phyloP scores from a whole-genome alignment of 2,329 filamentous ascomycete genomes.

The Hypomyces rosellus region DNA sequence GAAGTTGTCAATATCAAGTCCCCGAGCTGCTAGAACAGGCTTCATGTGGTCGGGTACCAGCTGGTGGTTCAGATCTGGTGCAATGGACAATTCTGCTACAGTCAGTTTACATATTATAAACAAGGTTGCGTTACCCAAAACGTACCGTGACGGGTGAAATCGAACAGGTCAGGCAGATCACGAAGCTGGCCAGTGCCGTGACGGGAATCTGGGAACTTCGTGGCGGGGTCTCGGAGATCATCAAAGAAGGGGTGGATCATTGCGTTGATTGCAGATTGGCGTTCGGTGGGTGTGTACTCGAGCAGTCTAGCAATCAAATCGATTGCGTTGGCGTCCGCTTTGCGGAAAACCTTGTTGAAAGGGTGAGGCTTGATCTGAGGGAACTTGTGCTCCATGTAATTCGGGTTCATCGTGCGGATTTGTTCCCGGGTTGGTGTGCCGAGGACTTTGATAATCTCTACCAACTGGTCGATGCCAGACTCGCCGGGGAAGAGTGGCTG shows the following conservation, averaged over 20 bases:
- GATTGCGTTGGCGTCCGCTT: slow-evolving; percentile 87
- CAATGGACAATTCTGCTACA: slow-evolving; percentile 86
- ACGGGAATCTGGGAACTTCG: slow-evolving; percentile 87
- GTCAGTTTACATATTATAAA: slow-evolving; percentile 2
- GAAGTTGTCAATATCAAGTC: slow-evolving; percentile 90
- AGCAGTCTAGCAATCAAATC: slow-evolving; percentile 89
- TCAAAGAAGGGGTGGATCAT: slow-evolving; percentile 99
- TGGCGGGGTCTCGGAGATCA: slow-evolving; percentile 86
- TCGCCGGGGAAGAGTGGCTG: slow-evolving; percentile 97
- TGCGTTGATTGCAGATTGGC: slow-evolving; percentile 85
- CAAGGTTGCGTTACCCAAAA: slow-evolving; percentile 10
- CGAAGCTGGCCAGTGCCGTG: slow-evolving; percentile 73
- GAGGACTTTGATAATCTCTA: slow-evolving; percentile 98
- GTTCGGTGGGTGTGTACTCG: slow-evolving; percentile 96
- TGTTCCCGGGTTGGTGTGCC: slow-evolving; percentile 95
- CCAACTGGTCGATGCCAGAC: slow-evolving; percentile 95
- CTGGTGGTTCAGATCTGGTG: slow-evolving; percentile 76
- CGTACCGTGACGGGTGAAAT: slow-evolving; percentile 91
- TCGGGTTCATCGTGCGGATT: slow-evolving; percentile 99
- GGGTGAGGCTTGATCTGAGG: slow-evolving; percentile 99
- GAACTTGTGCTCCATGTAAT: slow-evolving; percentile 99
- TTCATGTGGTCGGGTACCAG: slow-evolving; percentile 81
- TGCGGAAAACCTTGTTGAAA: slow-evolving; percentile 98
- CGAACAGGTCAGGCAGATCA: slow-evolving; percentile 82
- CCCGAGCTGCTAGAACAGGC: slow-evolving; percentile 64